Evolutionary conservation across 2,329 filamentous ascomycete species (phyloP).

Genomic region (Parascedosporium putredinis): DNA sequence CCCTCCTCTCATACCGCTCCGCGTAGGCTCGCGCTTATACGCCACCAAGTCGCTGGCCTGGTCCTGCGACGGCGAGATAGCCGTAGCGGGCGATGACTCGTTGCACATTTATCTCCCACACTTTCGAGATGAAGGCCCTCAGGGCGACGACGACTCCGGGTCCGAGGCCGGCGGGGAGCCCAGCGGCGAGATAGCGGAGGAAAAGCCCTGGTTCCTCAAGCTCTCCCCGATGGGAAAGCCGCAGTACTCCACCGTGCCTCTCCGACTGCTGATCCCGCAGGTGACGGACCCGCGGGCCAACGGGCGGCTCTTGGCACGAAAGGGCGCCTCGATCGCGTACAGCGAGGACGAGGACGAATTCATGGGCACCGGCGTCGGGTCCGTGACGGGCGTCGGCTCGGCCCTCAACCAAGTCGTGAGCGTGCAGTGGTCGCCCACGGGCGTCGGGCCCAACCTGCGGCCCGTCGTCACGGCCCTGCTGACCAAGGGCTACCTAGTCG

Average conservation of each 20-base stretch:
- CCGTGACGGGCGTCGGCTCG: slow-evolving; percentile 36
- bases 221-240: background rate
- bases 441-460: slow-evolving; percentile 42
- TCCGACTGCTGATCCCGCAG: slow-evolving; percentile 12
- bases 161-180: background rate
- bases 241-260: slow-evolving; percentile 12
- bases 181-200: background rate
- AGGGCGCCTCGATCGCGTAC: slow-evolving; percentile 10
- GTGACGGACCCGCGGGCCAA: slow-evolving; percentile 8
- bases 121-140: slow-evolving; percentile 5
- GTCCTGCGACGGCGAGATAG: slow-evolving; percentile 48
- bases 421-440: slow-evolving; percentile 48
- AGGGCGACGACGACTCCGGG: slow-evolving; percentile 4
- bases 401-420: slow-evolving; percentile 44
- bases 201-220: slow-evolving; percentile 6
- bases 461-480: slow-evolving; percentile 41
- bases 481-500: slow-evolving; percentile 36
- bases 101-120: slow-evolving; percentile 41
- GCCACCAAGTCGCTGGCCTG: slow-evolving; percentile 34
- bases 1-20: slow-evolving; percentile 36
- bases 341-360: slow-evolving; percentile 18
- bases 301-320: slow-evolving; percentile 10
- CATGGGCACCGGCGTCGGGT: slow-evolving; percentile 33
- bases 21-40: slow-evolving; percentile 31
- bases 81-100: slow-evolving; percentile 45